These are phyloP conservation scores for Byssochlamys sp. DNA, from an alignment of 2,329 filamentous ascomycete species.

Conservation along the genomic window DNA sequence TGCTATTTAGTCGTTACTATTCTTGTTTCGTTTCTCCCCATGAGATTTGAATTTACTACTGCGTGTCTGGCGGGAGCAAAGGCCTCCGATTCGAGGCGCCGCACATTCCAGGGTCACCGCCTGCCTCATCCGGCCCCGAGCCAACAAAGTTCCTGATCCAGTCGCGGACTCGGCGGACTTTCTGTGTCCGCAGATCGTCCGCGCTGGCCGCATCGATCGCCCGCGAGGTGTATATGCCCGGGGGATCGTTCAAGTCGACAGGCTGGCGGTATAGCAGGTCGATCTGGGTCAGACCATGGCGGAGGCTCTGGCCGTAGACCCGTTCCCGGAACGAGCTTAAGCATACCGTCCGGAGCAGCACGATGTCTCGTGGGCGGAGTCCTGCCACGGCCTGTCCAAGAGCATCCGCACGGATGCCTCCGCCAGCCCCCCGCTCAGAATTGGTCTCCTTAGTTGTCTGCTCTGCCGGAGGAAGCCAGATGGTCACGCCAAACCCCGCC, in stretches of 20 bases:
- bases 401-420: slow-evolving; percentile 13
- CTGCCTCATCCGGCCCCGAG: slow-evolving; percentile 20
- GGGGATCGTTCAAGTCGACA: slow-evolving; percentile 43
- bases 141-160: slow-evolving; percentile 68
- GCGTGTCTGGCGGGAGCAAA: slow-evolving; percentile 31
- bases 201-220: slow-evolving; percentile 34
- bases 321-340: slow-evolving; percentile 63
- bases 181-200: slow-evolving; percentile 47
- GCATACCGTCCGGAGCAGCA: slow-evolving; percentile 71
- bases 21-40: background rate
- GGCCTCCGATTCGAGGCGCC: slow-evolving; percentile 4
- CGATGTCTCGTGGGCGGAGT: slow-evolving; percentile 62
- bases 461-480: slow-evolving; percentile 57
- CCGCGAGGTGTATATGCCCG: slow-evolving; percentile 48
- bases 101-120: slow-evolving; percentile 17
- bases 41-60: slow-evolving; percentile 9
- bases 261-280: slow-evolving; percentile 54
- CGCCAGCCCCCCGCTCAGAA: background rate
- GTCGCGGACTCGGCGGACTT: slow-evolving; percentile 57
- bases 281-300: slow-evolving; percentile 59
- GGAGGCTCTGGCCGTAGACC: slow-evolving; percentile 77
- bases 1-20: background rate
- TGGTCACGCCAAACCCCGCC: slow-evolving; percentile 69
- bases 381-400: slow-evolving; percentile 34
- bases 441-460: background rate